Conservation (phyloP, 2,329 filamentous ascomycete genomes). For the Epichloe bromicola region DNA sequence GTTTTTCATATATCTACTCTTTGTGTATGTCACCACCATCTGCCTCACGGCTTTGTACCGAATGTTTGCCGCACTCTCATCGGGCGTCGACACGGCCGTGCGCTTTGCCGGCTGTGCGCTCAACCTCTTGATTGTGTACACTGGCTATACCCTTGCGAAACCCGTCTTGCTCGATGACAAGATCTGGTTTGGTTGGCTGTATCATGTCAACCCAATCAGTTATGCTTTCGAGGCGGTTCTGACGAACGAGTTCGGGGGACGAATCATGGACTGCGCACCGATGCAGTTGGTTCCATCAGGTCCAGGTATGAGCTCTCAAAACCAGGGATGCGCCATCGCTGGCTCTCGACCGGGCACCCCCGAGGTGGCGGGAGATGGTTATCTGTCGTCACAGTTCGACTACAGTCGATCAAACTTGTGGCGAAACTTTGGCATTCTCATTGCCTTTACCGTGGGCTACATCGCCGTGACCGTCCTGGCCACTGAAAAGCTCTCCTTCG, state of each 20-base stretch:
- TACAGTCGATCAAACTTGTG: slow-evolving; percentile 45
- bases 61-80: slow-evolving; percentile 12
- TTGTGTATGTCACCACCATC: slow-evolving; percentile 39
- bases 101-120: slow-evolving; percentile 39
- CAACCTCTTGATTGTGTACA: slow-evolving; percentile 32
- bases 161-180: slow-evolving; percentile 42
- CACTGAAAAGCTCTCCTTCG: slow-evolving; percentile 53
- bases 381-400: slow-evolving; percentile 32
- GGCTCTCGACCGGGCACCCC: slow-evolving; percentile 32
- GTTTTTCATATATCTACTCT: slow-evolving; percentile 33
- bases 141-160: slow-evolving; percentile 34
- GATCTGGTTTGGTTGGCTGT: slow-evolving; percentile 55
- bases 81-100: slow-evolving; percentile 4
- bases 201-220: slow-evolving; percentile 50
- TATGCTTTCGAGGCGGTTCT: slow-evolving; percentile 55
- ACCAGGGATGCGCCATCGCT: slow-evolving; percentile 36
- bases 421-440: slow-evolving; percentile 62
- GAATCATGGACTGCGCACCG: slow-evolving; percentile 33
- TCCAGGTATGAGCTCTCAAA: slow-evolving; percentile 23
- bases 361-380: slow-evolving; percentile 41
- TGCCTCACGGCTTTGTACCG: slow-evolving; percentile 54
- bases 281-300: slow-evolving; percentile 34
- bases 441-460: slow-evolving; percentile 61
- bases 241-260: slow-evolving; percentile 48
- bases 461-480: slow-evolving; percentile 56